Base-by-base conservation (phyloP, 1,284 basidiomycete genomes). In the Moesziomyces sp. region DNA sequence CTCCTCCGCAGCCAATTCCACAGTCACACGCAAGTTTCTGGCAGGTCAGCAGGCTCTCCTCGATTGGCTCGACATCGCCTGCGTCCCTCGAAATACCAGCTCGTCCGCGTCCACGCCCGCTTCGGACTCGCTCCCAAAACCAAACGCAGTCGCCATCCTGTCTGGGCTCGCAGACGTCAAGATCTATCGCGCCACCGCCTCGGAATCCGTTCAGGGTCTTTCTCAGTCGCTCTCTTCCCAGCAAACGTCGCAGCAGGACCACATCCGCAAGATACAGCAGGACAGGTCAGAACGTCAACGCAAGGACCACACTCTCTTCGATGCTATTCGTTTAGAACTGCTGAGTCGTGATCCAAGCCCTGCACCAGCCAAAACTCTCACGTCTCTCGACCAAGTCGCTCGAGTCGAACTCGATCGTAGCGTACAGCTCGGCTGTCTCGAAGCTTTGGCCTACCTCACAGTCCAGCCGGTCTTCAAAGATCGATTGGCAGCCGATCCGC, bases 361-460 rank as follows among this genome's bases (percentile, higher is more conserved):
- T 3, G 9, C 21, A n/a, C 14, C 24, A 13, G 19, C 21, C 8
- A 9, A 40, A 7, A 23, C 23, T 8, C 0, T 14, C 3, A 19
- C 46, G 16, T 47, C 53, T 10, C 8, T 24, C 10, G 28, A 50
- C 21, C 43, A 55, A 2, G 38, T n/a, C 10, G 21, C 19, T 14
- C 40, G 38, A n/a, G 40, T 51, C 14, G 56, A 64, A 13, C 14
- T 24, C 26, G 30, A 46, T 11, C 60, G 61, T 13, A 21, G 28
- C 5, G 33, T 48, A 6, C 53, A 63, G 51, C 77, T 65, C 30
- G 58, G 53, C 42, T 73, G 75, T 19, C 70, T 81, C 16, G 81
- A 83, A 46, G 67, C 63, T 3, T 45, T 83, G 9, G 66, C 76
- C 42, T 82, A 80, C 56, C 71, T 83, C 30, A 69, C 72, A 9